These are phyloP conservation scores for Phenoliferia sp. DNA, from an alignment of 1,284 basidiomycete genomes.

Conservation along the genomic window DNA sequence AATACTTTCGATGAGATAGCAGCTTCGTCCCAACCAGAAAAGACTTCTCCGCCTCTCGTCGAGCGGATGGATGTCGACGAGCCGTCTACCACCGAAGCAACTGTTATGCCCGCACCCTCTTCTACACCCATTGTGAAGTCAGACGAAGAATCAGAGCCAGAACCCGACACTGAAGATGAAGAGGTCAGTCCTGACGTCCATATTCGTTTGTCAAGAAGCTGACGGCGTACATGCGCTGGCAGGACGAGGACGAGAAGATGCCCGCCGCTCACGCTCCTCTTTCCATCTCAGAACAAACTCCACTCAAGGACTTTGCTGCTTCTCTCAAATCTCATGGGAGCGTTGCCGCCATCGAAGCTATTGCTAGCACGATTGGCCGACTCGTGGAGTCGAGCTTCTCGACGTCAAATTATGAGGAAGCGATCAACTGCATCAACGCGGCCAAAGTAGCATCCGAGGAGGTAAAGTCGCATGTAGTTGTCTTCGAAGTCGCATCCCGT, in stretches of 20 bases:
- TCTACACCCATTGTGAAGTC: not conserved
- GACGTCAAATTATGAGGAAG: slow-evolving; percentile 7
- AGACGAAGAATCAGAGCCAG: slow-evolving; percentile 1
- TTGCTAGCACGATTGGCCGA: not conserved
- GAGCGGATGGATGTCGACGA: not conserved
- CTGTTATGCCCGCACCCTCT: not conserved
- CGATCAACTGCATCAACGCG: not conserved
- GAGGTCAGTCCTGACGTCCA: not conserved
- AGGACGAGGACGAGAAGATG: slow-evolving; percentile 8
- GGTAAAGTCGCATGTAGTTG: not conserved
- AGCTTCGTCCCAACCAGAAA: not conserved
- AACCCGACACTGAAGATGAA: slow-evolving; percentile 3
- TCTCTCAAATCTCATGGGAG: not conserved
- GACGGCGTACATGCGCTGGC: not conserved
- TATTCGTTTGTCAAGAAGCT: not conserved
- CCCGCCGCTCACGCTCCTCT: not conserved
- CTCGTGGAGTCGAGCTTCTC: slow-evolving; percentile 16
- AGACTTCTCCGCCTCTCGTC: not conserved
- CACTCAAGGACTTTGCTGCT: not conserved
- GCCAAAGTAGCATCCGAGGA: slow-evolving; percentile 3
- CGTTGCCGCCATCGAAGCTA: not conserved
- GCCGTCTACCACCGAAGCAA: not conserved
- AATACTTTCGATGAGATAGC: not conserved
- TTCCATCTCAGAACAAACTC: not conserved
- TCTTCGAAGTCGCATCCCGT: not conserved